Base-by-base conservation (phyloP, 805 yeast genomes). In the Candida sakaeoensis region DNA sequence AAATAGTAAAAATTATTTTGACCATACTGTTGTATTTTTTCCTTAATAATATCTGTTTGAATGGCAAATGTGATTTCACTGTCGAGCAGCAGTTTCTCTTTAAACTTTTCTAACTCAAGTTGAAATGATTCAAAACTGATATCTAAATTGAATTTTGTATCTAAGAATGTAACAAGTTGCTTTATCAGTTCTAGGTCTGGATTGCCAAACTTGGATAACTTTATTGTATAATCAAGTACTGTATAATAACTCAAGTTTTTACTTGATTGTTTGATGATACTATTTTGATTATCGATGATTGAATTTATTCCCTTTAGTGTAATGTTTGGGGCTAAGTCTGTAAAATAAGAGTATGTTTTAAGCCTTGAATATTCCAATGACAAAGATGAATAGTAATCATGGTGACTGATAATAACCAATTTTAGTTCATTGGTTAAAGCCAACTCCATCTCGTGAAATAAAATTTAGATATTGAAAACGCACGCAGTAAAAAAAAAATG, bases 1-100 rank as follows among this genome's bases (percentile, higher is more conserved):
- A 46, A 24, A 32, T 40, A 46, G 22, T 23, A 46, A 3, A 35
- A 17, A 39, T 46, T 42, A 23, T 26, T 33, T 8, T 33, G 30
- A 13, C 40, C 23, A 34, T 39, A 45, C 6, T 26, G 3, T 9
- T 18, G n/a, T 12, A 14, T 5, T 16, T 34, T 31, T 4, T 33
- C 29, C 5, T 15, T 4, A 5, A 23, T 33, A 3, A 19, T n/a
- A 7, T 33, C 15, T 26, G 8, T 23, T 19, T 32, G 35, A 16
- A n/a, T 15, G 4, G 17, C 34, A 18, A 19, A 18, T 12, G 24
- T 32, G 6, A 19, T 32, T 3, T 13, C 5, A 5, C 22, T 21
- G 16, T 5, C 17, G 4, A 10, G 14, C 6, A 21, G 18, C 6
- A 19, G 5, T 12, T 8, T 19, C 4, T 23, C 5, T 21, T 19